Evolutionary conservation across 73 alveolate species (phyloP), one percentile per base, ranked within the genome.

Genomic region (Paramecium primaurelia): DNA sequence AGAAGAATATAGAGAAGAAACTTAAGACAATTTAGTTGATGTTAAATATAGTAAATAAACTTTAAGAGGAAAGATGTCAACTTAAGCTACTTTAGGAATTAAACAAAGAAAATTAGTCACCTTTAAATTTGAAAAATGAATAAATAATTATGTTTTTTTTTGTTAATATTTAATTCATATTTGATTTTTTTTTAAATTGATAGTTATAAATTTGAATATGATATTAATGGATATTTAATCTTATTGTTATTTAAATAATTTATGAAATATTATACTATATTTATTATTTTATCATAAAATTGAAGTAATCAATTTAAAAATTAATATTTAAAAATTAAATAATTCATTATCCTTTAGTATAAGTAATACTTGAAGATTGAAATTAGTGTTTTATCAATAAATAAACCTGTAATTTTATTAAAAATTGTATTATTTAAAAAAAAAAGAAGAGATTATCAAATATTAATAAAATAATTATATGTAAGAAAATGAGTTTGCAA

Each of bases 401-500:
- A 12, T 49, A n/a, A 49, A 12, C 1, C 28, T 14, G 2, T 11
- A 14, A 16, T 49, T 16, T 16, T 11, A 12, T 2, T 0, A 49
- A 49, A 47, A 40, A 14, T 4, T 49, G 60, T 3, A 49, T 49
- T 49, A 49, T 49, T 12, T 16, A n/a, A 16, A n/a, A 49, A 54
- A 18, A 54, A 54, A 54, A 54, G 32, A 54, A 54, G 20, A 64
- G 84, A 64, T 14, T 14, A 25, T 64, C 18, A 64, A 64, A 64
- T 14, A 64, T 64, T 64, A 25, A 64, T 32, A 32, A 64, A 64
- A 64, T 64, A 64, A 64, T 64, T 64, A 64, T 64, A 64, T 64
- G 84, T 64, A 64, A 64, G 84, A 64, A 64, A 64, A 64, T 64
- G 84, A 64, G 47, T 34, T 64, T 64, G 84, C 47, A 32, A 64